Evolutionary conservation across 768 basidiomycete species (phyloP).

Genomic region (Gloeopeniophorella convolvens): DNA sequence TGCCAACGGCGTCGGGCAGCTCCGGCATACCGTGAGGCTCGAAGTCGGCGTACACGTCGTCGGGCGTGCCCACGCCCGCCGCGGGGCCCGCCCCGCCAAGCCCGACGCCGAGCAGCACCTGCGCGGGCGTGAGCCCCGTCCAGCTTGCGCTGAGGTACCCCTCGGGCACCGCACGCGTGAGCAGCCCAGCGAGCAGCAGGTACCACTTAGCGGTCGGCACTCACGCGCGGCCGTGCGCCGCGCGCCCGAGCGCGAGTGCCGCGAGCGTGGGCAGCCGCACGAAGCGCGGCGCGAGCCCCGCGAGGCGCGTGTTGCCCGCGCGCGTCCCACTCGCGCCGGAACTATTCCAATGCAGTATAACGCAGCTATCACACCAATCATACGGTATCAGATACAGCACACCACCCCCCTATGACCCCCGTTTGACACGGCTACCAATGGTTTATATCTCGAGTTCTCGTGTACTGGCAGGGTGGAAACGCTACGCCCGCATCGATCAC

Average conservation of each 20-base stretch:
- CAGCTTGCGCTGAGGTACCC: slow-evolving; percentile 81
- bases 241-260: slow-evolving; percentile 68
- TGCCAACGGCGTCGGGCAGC: slow-evolving; percentile 54
- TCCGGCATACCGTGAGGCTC: slow-evolving; percentile 74
- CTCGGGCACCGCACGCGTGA: slow-evolving; percentile 77
- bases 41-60: slow-evolving; percentile 45
- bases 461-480: too few relatives aligned
- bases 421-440: too few relatives aligned
- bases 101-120: slow-evolving; percentile 69
- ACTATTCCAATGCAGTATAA: too few relatives aligned
- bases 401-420: too few relatives aligned
- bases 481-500: too few relatives aligned
- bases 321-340: too few relatives aligned
- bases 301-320: slow-evolving; percentile 58
- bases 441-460: too few relatives aligned
- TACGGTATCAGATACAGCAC: too few relatives aligned
- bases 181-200: slow-evolving; percentile 63
- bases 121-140: slow-evolving; percentile 63
- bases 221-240: slow-evolving; percentile 63
- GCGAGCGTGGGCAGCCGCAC: slow-evolving; percentile 72
- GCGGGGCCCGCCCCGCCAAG: slow-evolving; percentile 32
- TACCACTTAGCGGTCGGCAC: slow-evolving; percentile 78
- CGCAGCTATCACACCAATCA: too few relatives aligned
- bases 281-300: slow-evolving; percentile 63
- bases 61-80: background rate